Conservation (phyloP, 495 filamentous ascomycete genomes). For the Hypoxylon lienhwacheense region DNA sequence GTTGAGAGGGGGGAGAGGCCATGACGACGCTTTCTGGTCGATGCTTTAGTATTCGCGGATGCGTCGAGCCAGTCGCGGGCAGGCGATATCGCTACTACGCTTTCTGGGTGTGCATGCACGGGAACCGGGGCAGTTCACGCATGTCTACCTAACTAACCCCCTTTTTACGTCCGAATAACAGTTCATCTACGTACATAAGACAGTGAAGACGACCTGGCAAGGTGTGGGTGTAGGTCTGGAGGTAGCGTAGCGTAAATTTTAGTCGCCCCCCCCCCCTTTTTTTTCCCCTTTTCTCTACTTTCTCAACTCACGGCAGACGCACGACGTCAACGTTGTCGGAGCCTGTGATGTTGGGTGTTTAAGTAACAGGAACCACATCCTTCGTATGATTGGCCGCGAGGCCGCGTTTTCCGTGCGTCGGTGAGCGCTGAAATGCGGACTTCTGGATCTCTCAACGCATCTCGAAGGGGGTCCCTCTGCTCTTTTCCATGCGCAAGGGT, state of each 20-base stretch:
- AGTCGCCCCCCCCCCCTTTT: too few relatives aligned
- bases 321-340: constrained; percentile 9
- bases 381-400: constrained; percentile 13
- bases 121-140: constrained; percentile 15
- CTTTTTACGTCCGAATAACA: too few relatives aligned
- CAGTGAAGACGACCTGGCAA: constrained; percentile 15
- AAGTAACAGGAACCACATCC: constrained; percentile 30
- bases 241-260: neutral
- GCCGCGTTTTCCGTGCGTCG: constrained; percentile 7
- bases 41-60: neutral
- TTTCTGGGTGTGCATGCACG: constrained; percentile 10
- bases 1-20: neutral
- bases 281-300: too few relatives aligned
- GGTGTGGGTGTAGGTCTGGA: neutral
- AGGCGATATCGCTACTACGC: constrained; percentile 20
- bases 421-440: constrained; percentile 1
- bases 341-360: constrained; percentile 10
- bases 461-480: neutral
- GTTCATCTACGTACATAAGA: too few relatives aligned
- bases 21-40: neutral
- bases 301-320: constrained; percentile 12
- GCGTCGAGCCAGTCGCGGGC: neutral
- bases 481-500: neutral
- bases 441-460: constrained; percentile 10
- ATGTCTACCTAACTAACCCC: constrained; percentile 3